A percentile compares a stretch with the other conserved stretches of the same genome.
These are phyloP conservation scores for Gentiana straminea DNA, from an alignment of 257 asterid species.

Conservation along the genomic window DNA sequence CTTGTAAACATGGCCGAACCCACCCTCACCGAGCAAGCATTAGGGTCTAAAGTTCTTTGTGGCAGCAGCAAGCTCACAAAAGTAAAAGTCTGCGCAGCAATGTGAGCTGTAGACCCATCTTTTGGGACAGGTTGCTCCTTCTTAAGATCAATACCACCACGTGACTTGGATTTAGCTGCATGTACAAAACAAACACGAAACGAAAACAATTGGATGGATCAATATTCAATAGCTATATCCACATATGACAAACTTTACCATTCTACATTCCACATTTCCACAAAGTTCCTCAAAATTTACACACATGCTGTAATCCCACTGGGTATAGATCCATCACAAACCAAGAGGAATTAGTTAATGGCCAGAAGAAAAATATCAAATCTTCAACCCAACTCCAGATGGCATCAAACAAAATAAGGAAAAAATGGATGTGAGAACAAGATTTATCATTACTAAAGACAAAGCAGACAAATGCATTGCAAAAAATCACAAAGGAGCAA, in stretches of 20 bases:
- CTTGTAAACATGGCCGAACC: constrained; percentile 88
- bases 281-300: no score
- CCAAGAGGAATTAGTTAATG: constrained; percentile 2
- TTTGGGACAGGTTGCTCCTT: constrained; percentile 50
- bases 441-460: not conserved
- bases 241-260: not conserved
- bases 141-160: constrained; percentile 49
- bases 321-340: no score
- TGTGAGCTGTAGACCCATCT: constrained; percentile 62
- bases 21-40: constrained; percentile 87
- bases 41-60: constrained; percentile 72
- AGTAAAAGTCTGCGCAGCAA: constrained; percentile 88
- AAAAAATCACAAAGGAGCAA: no score
- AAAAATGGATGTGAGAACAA: not conserved
- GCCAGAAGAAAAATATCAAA: not conserved
- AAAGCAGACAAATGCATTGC: no score
- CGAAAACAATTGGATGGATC: not conserved
- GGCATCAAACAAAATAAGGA: not conserved
- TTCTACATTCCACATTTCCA: not conserved
- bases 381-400: not conserved
- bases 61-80: constrained; percentile 81
- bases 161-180: constrained; percentile 58
- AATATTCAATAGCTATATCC: not conserved
- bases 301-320: no score
- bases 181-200: constrained; percentile 5